These are phyloP conservation scores for Aspergillus sp. DNA, from an alignment of 2,329 filamentous ascomycete species.

Conservation along the genomic window DNA sequence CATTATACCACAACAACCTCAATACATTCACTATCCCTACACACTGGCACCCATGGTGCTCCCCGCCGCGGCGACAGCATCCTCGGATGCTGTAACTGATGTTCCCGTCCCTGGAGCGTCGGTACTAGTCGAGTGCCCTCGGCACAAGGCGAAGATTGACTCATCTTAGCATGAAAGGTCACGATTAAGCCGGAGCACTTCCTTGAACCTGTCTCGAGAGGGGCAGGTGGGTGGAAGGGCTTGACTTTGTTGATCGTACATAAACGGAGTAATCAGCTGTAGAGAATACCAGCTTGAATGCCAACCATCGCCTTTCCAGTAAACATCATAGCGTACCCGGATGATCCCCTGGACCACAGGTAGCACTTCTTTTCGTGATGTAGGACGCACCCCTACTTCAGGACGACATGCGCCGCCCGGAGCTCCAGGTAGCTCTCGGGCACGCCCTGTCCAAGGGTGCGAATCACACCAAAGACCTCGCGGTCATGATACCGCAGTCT, in stretches of 20 bases:
- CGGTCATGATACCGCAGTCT: conserved; percentile 87
- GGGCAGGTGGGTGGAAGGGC: conserved; percentile 79
- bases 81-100: conserved; percentile 58
- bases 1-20: no score
- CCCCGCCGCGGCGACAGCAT: conserved; percentile 55
- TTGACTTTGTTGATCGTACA: conserved; percentile 97
- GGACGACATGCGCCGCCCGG: conserved; percentile 84
- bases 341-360: neutral
- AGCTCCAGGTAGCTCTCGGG: conserved; percentile 88
- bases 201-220: conserved; percentile 81
- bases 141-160: conserved; percentile 72
- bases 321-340: conserved; percentile 6
- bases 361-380: neutral
- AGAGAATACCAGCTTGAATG: no score
- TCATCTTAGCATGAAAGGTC: conserved; percentile 53
- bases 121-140: conserved; percentile 67
- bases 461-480: conserved; percentile 84
- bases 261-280: conserved; percentile 21
- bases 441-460: conserved; percentile 74
- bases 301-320: neutral
- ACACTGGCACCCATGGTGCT: neutral
- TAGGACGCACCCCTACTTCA: conserved; percentile 62
- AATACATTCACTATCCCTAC: no score
- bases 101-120: conserved; percentile 66
- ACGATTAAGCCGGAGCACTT: conserved; percentile 99